Evolutionary conservation across 2,329 filamentous ascomycete genomes (phyloP).

Genomic region (Aureobasidium sp.): DNA sequence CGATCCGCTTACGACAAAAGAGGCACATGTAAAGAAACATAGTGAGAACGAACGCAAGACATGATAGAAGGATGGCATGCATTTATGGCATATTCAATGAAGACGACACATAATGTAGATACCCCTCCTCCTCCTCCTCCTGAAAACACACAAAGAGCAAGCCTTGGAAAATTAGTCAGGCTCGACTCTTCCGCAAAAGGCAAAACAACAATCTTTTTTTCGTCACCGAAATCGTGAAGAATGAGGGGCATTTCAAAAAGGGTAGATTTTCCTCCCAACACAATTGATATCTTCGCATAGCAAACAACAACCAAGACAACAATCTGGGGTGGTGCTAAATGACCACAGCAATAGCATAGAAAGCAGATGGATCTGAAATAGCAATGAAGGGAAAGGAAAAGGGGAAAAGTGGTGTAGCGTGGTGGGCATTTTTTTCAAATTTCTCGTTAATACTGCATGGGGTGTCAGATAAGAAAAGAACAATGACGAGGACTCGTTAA

Average conservation of each 20-base stretch:
- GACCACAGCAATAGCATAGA: neutral
- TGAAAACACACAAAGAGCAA: neutral
- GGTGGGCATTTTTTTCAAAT: constrained; percentile 9
- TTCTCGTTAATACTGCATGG: constrained; percentile 10
- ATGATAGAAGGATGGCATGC: neutral
- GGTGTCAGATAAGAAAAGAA: neutral
- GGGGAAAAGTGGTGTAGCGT: neutral
- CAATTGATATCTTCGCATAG: constrained; percentile 7
- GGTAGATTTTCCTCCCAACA: neutral
- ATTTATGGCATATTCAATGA: neutral
- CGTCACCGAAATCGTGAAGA: neutral
- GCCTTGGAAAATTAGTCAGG: neutral
- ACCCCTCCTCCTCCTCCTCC: neutral
- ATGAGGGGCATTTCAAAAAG: neutral
- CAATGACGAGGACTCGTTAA: constrained; percentile 2
- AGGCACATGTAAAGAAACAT: neutral
- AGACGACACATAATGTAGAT: constrained; percentile 3
- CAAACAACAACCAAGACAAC: neutral
- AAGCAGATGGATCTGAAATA: neutral
- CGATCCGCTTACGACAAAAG: too few relatives aligned
- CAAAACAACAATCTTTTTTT: neutral
- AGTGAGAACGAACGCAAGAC: neutral
- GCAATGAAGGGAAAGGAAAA: neutral
- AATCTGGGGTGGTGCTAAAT: neutral
- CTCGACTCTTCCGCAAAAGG: neutral